Evolutionary conservation across 148 eudicot genomes (phyloP).

Genomic region (Rhododendron ovatum): DNA sequence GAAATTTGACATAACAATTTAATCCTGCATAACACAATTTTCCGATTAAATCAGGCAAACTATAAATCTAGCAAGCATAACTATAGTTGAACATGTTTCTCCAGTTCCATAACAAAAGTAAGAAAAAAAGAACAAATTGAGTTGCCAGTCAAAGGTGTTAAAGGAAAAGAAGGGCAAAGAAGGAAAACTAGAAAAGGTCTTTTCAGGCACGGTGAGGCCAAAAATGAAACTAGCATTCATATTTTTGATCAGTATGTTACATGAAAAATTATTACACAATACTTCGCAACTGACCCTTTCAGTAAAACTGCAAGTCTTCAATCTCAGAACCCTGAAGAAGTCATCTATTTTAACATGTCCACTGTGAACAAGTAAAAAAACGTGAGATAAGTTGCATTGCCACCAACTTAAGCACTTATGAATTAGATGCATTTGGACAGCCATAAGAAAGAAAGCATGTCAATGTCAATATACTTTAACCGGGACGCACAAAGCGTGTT

Average conservation of each 20-base stretch:
- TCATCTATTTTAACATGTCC: constrained; percentile 48
- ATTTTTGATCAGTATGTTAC: neutral
- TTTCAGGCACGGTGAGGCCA: neutral
- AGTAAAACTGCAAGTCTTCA: constrained; percentile 57
- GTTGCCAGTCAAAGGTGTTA: neutral
- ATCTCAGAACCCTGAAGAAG: constrained; percentile 50
- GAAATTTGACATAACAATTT: neutral
- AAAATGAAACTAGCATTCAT: neutral
- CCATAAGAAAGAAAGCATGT: constrained; percentile 2
- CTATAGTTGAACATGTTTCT: neutral
- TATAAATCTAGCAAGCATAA: neutral
- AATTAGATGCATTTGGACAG: neutral
- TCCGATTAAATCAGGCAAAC: neutral
- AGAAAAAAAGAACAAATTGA: neutral
- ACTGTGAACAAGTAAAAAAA: constrained; percentile 33
- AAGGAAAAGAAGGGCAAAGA: neutral
- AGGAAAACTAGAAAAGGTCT: neutral
- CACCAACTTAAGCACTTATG: neutral
- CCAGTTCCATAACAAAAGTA: neutral
- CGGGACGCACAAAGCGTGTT: neutral
- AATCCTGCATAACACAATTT: neutral
- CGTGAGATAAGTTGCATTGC: neutral
- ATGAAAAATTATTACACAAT: neutral
- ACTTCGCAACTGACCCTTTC: constrained; percentile 43
- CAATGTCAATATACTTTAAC: neutral